Evolutionary conservation across 2,329 filamentous ascomycete genomes (phyloP).

Genomic region (Neopestalotiopsis sp.): DNA sequence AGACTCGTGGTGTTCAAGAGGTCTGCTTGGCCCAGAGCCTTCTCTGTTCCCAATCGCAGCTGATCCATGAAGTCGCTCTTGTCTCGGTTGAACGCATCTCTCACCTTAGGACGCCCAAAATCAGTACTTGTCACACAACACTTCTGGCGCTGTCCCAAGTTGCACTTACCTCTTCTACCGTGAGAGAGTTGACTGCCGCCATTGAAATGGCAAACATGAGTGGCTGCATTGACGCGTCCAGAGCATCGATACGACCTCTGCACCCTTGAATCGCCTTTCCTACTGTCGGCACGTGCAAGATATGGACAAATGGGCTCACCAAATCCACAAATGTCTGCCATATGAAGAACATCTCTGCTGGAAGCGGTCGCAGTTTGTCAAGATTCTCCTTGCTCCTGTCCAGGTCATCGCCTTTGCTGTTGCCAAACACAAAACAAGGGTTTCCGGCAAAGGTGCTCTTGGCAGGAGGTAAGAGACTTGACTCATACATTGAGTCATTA

Average conservation of each 20-base stretch:
- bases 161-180: slow-evolving; percentile 57
- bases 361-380: background rate
- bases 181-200: slow-evolving; percentile 60
- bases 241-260: background rate
- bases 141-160: background rate
- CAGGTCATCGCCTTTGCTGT: background rate
- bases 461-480: background rate
- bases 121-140: background rate
- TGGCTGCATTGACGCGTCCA: slow-evolving; percentile 50
- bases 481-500: background rate
- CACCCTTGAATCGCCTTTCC: background rate
- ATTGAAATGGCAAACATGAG: slow-evolving; percentile 65
- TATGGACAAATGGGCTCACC: slow-evolving; percentile 1
- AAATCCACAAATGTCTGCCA: background rate
- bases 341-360: background rate
- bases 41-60: slow-evolving; percentile 49
- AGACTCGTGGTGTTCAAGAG: slow-evolving; percentile 57
- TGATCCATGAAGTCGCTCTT: slow-evolving; percentile 44
- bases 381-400: background rate
- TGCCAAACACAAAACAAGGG: background rate
- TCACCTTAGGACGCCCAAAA: slow-evolving; percentile 25
- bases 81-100: slow-evolving; percentile 43
- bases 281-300: slow-evolving; percentile 11
- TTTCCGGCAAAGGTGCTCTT: background rate
- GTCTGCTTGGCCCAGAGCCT: slow-evolving; percentile 53